A percentile compares a stretch with the other conserved stretches of the same genome.
Evolutionary conservation across 2,329 filamentous ascomycete species (phyloP).

Genomic region (Malbranchea cinnamomea): DNA sequence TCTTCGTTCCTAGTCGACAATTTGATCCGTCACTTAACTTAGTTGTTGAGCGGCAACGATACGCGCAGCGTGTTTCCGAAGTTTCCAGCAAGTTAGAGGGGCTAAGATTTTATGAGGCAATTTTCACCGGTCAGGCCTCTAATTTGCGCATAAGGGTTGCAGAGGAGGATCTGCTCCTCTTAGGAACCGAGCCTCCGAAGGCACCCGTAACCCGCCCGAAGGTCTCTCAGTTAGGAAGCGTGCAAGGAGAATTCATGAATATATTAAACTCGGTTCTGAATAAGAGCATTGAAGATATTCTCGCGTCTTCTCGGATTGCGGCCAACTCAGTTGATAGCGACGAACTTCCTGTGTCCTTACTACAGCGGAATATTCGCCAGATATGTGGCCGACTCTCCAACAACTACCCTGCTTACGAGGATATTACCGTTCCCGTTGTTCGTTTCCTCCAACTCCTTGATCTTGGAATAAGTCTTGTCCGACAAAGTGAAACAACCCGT

Average conservation of each 20-base stretch:
- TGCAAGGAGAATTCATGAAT: constrained; percentile 75
- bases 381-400: constrained; percentile 55
- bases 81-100: constrained; percentile 44
- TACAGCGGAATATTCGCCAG: constrained; percentile 46
- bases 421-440: constrained; percentile 63
- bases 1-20: constrained; percentile 74
- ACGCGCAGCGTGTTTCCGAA: constrained; percentile 40
- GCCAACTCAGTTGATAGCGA: constrained; percentile 7
- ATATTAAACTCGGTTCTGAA: constrained; percentile 51
- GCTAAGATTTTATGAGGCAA: constrained; percentile 49
- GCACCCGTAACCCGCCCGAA: constrained; percentile 58
- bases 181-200: constrained; percentile 53
- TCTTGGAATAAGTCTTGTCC: constrained; percentile 54
- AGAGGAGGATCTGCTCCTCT: constrained; percentile 42
- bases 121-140: constrained; percentile 52
- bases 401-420: constrained; percentile 66
- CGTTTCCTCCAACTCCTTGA: constrained; percentile 68
- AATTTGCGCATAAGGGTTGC: constrained; percentile 53
- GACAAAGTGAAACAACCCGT: constrained; percentile 14
- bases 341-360: constrained; percentile 22
- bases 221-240: constrained; percentile 48
- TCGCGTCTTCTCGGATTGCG: constrained; percentile 10
- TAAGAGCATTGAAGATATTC: constrained; percentile 18
- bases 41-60: constrained; percentile 47
- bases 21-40: constrained; percentile 61